Conservation (phyloP, 345 rosid genomes). For the Rhodamnia rubescens region DNA sequence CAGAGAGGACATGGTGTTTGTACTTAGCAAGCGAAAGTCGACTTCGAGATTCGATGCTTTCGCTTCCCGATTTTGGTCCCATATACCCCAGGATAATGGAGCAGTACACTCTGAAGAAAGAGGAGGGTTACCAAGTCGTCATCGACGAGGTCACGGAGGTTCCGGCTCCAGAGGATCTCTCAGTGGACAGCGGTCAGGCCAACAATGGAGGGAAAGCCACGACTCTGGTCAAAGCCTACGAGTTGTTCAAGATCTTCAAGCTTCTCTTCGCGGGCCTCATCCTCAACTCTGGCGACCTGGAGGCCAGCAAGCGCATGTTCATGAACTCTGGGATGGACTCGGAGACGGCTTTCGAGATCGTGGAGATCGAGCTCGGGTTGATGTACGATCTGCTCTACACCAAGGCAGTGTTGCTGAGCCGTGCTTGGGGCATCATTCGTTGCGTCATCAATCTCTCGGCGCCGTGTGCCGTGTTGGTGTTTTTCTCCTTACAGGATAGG, state of each 20-base stretch:
- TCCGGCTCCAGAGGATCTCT: neutral
- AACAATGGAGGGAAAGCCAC: neutral
- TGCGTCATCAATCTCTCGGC: conserved; percentile 6
- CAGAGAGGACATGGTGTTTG: neutral
- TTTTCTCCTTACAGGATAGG: neutral
- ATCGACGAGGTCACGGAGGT: neutral
- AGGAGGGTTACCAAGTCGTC: neutral
- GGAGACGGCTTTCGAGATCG: conserved; percentile 15
- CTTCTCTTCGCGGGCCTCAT: conserved; percentile 29
- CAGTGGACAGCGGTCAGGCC: too few species aligned
- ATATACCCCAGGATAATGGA: neutral
- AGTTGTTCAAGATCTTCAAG: conserved; percentile 20
- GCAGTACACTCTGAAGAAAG: neutral
- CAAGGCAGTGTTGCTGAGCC: conserved; percentile 19
- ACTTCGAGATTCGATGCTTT: neutral
- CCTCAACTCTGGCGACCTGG: conserved; percentile 5
- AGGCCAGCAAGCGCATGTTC: conserved; percentile 1
- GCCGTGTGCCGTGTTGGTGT: neutral
- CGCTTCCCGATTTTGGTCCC: neutral
- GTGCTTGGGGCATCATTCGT: conserved; percentile 4
- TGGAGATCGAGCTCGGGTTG: conserved; percentile 30
- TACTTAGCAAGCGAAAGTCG: neutral
- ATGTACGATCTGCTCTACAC: conserved; percentile 36
- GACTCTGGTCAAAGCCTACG: neutral
- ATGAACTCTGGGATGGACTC: neutral